Evolutionary conservation across 768 basidiomycete genomes (phyloP).

Genomic region (Galerina marginata): DNA sequence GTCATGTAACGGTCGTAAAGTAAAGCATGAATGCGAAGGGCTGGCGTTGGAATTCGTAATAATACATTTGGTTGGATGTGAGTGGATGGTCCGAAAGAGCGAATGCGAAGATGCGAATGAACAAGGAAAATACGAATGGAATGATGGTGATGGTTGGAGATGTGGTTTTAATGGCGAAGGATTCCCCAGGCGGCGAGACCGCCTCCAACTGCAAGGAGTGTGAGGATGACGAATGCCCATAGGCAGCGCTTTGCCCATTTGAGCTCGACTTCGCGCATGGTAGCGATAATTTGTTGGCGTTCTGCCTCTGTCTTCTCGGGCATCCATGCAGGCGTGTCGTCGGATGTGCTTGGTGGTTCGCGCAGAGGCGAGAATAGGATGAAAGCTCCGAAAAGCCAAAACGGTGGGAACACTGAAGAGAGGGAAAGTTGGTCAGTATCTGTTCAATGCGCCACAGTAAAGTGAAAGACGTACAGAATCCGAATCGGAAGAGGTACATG

Average conservation of each 20-base stretch:
- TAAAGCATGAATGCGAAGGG: too few relatives aligned
- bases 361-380: constrained; percentile 61
- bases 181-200: constrained; percentile 41
- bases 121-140: not conserved
- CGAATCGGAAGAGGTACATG: constrained; percentile 66
- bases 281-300: constrained; percentile 47
- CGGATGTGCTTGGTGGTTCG: constrained; percentile 37
- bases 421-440: constrained; percentile 8
- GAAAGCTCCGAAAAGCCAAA: constrained; percentile 64
- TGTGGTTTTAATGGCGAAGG: constrained; percentile 10
- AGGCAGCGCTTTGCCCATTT: constrained; percentile 66
- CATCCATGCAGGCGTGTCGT: constrained; percentile 51
- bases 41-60: not conserved
- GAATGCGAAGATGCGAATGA: not conserved
- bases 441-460: not conserved
- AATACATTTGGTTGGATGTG: not conserved
- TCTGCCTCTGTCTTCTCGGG: constrained; percentile 60
- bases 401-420: constrained; percentile 59
- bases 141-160: not conserved
- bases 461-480: constrained; percentile 53
- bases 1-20: too few relatives aligned
- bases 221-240: constrained; percentile 54
- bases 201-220: constrained; percentile 38
- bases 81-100: too few relatives aligned
- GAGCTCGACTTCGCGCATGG: constrained; percentile 52